A percentile compares a stretch with the other conserved stretches of the same genome.
Conservation (phyloP, 208 protist species). For the Novymonas esmeraldas region DNA sequence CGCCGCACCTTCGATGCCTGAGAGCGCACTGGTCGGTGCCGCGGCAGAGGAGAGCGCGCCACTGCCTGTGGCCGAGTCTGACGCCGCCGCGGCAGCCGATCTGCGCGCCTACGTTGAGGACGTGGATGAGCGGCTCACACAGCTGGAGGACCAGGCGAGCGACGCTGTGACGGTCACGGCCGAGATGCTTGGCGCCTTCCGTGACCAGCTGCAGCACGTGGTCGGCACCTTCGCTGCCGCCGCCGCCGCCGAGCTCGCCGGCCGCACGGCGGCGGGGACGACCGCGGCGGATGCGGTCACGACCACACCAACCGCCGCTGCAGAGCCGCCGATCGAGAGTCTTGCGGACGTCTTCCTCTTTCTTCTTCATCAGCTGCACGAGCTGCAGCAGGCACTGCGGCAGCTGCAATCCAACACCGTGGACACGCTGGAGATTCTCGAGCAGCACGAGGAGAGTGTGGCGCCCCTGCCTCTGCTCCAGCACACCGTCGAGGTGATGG, state of each 20-base stretch:
- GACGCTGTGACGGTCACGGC: slow-evolving; percentile 29
- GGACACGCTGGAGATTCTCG: slow-evolving; percentile 67
- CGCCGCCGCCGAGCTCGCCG: slow-evolving; percentile 20
- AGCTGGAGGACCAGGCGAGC: slow-evolving; percentile 22
- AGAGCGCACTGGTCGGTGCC: too few relatives aligned
- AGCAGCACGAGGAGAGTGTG: slow-evolving; percentile 71
- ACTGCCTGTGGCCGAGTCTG: not conserved
- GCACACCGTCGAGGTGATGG: slow-evolving; percentile 40
- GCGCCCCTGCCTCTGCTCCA: slow-evolving; percentile 38
- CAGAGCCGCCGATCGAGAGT: slow-evolving; percentile 13
- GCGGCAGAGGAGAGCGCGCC: not conserved
- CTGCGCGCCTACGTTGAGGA: slow-evolving; percentile 12
- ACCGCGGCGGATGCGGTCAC: not conserved
- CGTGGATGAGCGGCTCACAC: slow-evolving; percentile 19
- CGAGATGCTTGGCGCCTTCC: slow-evolving; percentile 39
- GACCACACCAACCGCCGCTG: not conserved
- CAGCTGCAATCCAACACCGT: slow-evolving; percentile 58
- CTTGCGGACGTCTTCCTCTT: slow-evolving; percentile 78
- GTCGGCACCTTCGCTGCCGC: slow-evolving; percentile 35
- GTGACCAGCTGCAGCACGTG: slow-evolving; percentile 48
- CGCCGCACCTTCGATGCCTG: too few relatives aligned
- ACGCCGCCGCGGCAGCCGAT: not conserved
- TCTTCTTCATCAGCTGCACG: slow-evolving; percentile 42
- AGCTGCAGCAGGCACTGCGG: slow-evolving; percentile 41
- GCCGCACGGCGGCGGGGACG: not conserved